These are phyloP conservation scores for Neocallimastix lanati DNA, from an alignment of 192 early-diverging fungal species.

Conservation along the genomic window DNA sequence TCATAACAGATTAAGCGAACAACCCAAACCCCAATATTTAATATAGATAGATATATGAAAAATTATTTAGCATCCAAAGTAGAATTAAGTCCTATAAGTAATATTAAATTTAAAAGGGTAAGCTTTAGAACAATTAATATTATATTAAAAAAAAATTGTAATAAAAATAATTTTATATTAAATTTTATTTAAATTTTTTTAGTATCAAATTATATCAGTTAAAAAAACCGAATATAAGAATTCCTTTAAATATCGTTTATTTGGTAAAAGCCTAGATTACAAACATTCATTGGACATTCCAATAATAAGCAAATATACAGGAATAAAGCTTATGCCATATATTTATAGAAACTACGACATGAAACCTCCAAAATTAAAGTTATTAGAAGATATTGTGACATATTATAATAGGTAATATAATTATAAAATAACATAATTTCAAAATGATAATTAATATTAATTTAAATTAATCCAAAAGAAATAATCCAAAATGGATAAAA, in stretches of 20 bases:
- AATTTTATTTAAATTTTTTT: too few relatives aligned
- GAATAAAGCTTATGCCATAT: slow-evolving; percentile 55
- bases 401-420: slow-evolving; percentile 5
- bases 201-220: neutral
- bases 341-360: slow-evolving; percentile 56
- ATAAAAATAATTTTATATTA: too few relatives aligned
- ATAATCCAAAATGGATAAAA: neutral
- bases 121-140: too few relatives aligned
- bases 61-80: neutral
- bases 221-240: slow-evolving; percentile 35
- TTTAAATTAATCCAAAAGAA: too few relatives aligned
- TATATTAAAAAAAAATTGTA: too few relatives aligned
- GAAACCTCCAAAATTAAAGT: slow-evolving; percentile 17
- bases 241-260: slow-evolving; percentile 57
- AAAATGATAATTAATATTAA: too few relatives aligned
- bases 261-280: slow-evolving; percentile 29
- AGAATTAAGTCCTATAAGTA: neutral
- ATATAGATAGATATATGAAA: neutral
- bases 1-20: neutral
- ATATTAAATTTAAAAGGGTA: neutral
- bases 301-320: slow-evolving; percentile 48
- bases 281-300: slow-evolving; percentile 35
- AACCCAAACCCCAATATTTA: neutral
- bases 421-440: too few relatives aligned
- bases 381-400: slow-evolving; percentile 20